These are phyloP conservation scores for Yarrowia hollandica DNA, from an alignment of 805 yeast species.

Conservation along the genomic window DNA sequence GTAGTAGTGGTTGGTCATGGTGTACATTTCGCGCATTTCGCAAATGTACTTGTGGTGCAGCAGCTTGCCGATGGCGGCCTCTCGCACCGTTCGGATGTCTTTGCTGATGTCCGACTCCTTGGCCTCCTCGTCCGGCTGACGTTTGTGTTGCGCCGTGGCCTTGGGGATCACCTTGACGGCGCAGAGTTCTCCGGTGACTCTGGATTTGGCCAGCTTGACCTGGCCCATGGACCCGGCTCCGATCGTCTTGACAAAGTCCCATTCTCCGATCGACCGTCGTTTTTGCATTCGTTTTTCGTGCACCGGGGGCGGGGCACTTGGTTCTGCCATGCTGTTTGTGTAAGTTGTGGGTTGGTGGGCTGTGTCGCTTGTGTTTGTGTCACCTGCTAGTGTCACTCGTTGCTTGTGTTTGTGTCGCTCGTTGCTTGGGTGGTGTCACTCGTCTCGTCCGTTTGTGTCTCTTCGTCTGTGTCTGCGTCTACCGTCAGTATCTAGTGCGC, in stretches of 20 bases:
- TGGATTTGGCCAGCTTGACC: slow-evolving; percentile 89
- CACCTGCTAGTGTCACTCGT: no score
- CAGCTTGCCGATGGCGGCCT: slow-evolving; percentile 89
- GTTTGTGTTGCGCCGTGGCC: slow-evolving; percentile 62
- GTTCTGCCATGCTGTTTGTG: not conserved
- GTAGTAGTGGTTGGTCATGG: slow-evolving; percentile 95
- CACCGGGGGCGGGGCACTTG: slow-evolving; percentile 30
- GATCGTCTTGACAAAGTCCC: slow-evolving; percentile 92
- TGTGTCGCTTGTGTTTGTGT: no score
- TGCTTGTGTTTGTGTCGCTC: no score
- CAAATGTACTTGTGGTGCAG: slow-evolving; percentile 91
- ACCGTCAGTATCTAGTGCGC: no score
- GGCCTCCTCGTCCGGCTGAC: slow-evolving; percentile 55
- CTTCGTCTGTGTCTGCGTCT: no score
- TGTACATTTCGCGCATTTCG: slow-evolving; percentile 86
- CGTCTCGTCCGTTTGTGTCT: no score
- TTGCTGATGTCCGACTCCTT: slow-evolving; percentile 66
- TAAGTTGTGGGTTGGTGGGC: not conserved
- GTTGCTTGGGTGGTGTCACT: no score
- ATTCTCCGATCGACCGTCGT: slow-evolving; percentile 88
- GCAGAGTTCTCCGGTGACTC: slow-evolving; percentile 66
- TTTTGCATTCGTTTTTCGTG: slow-evolving; percentile 40
- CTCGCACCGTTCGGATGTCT: slow-evolving; percentile 89
- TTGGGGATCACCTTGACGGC: slow-evolving; percentile 92
- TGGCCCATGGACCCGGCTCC: slow-evolving; percentile 99